A percentile compares a stretch with the other conserved stretches of the same genome.
Evolutionary conservation across 179 eudicot genomes (phyloP).

Genomic region (Silene noctiflora): DNA sequence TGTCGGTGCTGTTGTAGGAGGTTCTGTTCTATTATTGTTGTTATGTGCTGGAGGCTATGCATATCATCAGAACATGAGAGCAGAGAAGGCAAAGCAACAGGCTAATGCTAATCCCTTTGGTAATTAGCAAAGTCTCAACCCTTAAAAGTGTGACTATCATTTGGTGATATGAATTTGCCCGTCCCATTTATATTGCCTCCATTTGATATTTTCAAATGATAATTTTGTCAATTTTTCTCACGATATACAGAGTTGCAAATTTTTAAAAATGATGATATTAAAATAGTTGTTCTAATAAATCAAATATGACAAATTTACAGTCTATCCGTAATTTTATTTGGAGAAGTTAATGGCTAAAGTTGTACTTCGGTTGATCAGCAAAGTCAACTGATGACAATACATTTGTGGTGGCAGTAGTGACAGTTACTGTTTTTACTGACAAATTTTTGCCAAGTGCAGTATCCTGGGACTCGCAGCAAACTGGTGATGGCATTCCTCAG

Average conservation of each 20-base stretch:
- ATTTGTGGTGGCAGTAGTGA: no score
- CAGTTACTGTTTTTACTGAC: no score
- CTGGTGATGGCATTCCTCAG: slow-evolving; percentile 53
- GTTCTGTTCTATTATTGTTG: slow-evolving; percentile 21
- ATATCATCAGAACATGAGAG: slow-evolving; percentile 24
- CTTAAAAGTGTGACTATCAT: no score
- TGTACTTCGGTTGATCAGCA: not conserved
- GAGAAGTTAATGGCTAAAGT: not conserved
- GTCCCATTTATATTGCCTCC: no score
- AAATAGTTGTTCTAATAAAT: no score
- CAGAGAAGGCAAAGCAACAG: slow-evolving; percentile 25
- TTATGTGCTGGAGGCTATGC: slow-evolving; percentile 32
- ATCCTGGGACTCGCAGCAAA: slow-evolving; percentile 55
- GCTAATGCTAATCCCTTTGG: slow-evolving; percentile 29
- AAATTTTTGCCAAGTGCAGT: slow-evolving; percentile 36
- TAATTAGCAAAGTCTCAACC: not conserved
- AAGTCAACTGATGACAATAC: no score
- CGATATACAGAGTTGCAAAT: no score
- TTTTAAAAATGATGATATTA: no score
- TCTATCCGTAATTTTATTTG: not conserved
- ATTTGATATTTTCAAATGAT: not conserved
- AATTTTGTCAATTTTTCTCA: no score
- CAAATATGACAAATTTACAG: not conserved
- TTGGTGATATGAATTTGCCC: no score
- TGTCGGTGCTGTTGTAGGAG: slow-evolving; percentile 31